phyloP scores from a whole-genome alignment of 257 asterid species.

The Solanum sitiens region DNA sequence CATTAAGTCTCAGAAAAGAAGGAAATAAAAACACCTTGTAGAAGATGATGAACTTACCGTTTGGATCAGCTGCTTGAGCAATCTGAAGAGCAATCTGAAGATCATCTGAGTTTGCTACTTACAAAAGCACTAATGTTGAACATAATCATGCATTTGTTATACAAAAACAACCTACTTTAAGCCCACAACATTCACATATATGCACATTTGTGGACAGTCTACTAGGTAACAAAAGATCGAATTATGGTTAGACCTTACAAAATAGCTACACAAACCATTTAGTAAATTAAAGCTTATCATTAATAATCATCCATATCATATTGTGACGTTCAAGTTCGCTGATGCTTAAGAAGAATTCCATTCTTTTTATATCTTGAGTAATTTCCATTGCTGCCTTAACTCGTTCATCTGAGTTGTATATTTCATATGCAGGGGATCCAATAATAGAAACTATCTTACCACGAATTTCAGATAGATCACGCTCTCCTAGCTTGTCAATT shows the following conservation, averaged over 20 bases:
- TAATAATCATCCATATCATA: neutral
- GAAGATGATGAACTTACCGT: neutral
- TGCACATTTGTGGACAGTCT: neutral
- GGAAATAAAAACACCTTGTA: neutral
- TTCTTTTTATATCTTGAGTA: neutral
- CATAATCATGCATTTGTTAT: neutral
- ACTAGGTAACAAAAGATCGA: neutral
- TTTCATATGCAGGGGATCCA: neutral
- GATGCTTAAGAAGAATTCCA: neutral
- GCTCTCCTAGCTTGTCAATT: neutral
- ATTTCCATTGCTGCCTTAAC: neutral
- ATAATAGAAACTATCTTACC: neutral
- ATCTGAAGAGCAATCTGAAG: no score
- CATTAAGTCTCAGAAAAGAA: neutral
- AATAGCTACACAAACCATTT: neutral
- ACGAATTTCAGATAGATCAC: neutral
- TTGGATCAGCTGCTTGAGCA: neutral
- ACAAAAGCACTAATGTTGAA: no score
- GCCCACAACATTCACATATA: neutral
- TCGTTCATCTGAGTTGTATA: neutral
- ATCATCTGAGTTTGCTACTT: neutral
- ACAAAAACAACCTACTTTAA: neutral
- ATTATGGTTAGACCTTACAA: neutral
- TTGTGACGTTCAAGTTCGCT: neutral
- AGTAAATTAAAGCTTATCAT: neutral